Base-by-base conservation (phyloP, 2,329 filamentous ascomycete species). In the Ceratocystis diversiconidia region DNA sequence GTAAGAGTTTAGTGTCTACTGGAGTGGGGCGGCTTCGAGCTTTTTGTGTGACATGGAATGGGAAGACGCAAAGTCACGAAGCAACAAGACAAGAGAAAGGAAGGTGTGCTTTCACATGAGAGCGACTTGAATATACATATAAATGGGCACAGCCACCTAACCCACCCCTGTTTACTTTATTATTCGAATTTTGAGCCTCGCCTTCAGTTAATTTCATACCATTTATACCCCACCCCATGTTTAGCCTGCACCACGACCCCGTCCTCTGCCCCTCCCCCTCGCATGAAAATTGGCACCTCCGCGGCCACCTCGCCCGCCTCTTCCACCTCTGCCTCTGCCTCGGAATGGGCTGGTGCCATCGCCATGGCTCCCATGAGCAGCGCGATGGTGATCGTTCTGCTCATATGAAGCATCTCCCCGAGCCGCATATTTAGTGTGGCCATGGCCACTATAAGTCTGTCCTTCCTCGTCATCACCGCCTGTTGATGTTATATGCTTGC, bases 401-500 rank as follows among this genome's bases (percentile, higher is more conserved):
- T 62, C 43, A 19, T 22, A 22, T 22, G 30, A 69, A 17, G 67
- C 67, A n/a, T 68, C 74, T 70, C 46, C 73, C 66, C 69, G 72
- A 46, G 70, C 71, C 32, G 73, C 72, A 5, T 73, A 70, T 15
- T 74, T 70, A 48, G 71, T 74, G 50, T 74, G 73, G 30, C 65
- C 68, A 69, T 71, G 71, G 15, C 76, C 75, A 41, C 79, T 81
- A 46, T 85, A 48, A 22, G 32, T 1, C 17, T 12, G n/a, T 50
- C 46, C 44, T 62, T 65, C 57, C 36, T 65, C 41, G 44, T 65
- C 59, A 22, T 41, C 57, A 22, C 44, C 50, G 41, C 36, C 43
- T 30, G 43, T 30, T 41, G 32, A 73, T 1, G 70, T 82, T 32
- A 82, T 81, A 50, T 79, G 79, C 25, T 81, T 82, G 69, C 86